Evolutionary conservation across 257 asterid genomes (phyloP).

Genomic region (Cynanchum wilfordii): DNA sequence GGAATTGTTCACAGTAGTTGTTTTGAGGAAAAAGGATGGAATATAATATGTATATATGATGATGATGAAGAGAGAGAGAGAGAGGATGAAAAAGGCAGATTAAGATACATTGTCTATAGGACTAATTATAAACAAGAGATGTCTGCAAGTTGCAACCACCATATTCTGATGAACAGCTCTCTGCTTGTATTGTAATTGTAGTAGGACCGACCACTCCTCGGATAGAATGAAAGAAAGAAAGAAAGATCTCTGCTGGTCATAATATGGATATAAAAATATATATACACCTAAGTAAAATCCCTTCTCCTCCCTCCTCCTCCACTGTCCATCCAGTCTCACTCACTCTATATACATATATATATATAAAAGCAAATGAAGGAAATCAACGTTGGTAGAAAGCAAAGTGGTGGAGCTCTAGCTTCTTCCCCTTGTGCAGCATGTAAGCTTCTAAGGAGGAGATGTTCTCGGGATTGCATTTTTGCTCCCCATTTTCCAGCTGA

Average conservation of each 20-base stretch:
- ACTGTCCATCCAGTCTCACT: neutral
- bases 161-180: neutral
- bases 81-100: neutral
- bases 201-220: neutral
- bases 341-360: neutral
- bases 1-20: neutral
- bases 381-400: neutral
- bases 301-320: neutral
- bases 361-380: conserved; percentile 2
- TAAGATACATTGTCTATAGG: neutral
- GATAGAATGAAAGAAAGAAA: too few species aligned
- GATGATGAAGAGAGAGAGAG: neutral
- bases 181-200: neutral
- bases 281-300: neutral
- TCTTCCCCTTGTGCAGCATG: conserved; percentile 22
- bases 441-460: conserved; percentile 21
- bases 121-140: neutral
- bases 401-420: neutral
- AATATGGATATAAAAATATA: neutral
- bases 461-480: conserved; percentile 14
- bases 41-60: neutral
- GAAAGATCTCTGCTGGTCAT: conserved; percentile 1
- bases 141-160: conserved; percentile 6
- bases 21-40: too few species aligned
- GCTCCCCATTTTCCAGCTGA: conserved; percentile 22